Evolutionary conservation across 2,329 filamentous ascomycete genomes (phyloP).

Genomic region (Exutisphaerella laricina): DNA sequence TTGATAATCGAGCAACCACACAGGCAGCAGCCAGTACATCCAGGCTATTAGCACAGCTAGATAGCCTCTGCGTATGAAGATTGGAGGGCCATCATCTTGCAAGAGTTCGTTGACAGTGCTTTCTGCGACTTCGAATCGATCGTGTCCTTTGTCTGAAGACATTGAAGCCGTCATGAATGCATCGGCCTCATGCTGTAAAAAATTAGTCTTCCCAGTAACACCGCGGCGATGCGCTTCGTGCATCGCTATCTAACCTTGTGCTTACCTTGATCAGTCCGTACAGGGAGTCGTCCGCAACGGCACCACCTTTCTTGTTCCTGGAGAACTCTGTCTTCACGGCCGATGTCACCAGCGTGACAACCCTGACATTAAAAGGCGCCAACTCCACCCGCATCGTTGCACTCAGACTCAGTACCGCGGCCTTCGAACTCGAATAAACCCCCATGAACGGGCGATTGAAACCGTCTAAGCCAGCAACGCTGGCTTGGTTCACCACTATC

Average conservation of each 20-base stretch:
- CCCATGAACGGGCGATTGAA: conserved; percentile 25
- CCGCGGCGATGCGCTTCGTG: too few species aligned
- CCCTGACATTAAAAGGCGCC: conserved; percentile 30
- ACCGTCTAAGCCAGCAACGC: conserved; percentile 23
- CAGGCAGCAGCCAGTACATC: conserved; percentile 15
- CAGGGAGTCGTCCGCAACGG: conserved; percentile 41
- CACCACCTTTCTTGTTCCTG: conserved; percentile 32
- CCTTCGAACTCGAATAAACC: conserved; percentile 33
- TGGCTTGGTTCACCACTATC: conserved; percentile 35
- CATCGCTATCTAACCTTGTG: too few species aligned
- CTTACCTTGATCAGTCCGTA: conserved; percentile 47
- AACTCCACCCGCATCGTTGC: conserved; percentile 28
- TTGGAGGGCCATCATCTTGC: conserved; percentile 1
- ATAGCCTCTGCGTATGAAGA: conserved; percentile 13
- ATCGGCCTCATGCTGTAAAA: conserved; percentile 33
- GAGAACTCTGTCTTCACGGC: conserved; percentile 13
- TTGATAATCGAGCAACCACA: conserved; percentile 11
- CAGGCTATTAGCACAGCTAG: conserved; percentile 10
- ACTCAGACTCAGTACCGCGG: conserved; percentile 21
- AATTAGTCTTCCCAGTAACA: too few species aligned
- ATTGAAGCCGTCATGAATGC: conserved; percentile 7
- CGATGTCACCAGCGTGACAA: conserved; percentile 12
- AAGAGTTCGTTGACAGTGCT: conserved; percentile 15
- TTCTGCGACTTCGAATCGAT: conserved; percentile 13
- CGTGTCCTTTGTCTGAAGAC: conserved; percentile 7